Evolutionary conservation across 306 rosid species (phyloP).

Genomic region (Trifolium fragiferum): DNA sequence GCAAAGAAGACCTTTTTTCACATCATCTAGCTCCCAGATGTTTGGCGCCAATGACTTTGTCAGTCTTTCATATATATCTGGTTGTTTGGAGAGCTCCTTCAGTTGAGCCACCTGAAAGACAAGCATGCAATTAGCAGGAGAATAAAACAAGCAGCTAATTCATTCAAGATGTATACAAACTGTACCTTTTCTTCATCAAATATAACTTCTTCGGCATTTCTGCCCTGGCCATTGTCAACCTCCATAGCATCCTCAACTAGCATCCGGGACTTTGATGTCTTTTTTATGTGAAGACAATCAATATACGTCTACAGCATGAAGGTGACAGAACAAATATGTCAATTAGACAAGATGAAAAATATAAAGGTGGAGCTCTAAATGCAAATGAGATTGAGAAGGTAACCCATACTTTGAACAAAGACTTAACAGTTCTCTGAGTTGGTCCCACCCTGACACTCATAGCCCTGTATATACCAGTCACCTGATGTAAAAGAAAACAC

Average conservation of each 20-base stretch:
- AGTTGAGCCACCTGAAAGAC: conserved; percentile 71
- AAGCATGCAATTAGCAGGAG: conserved; percentile 40
- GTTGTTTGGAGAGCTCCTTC: conserved; percentile 78
- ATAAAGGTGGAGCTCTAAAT: conserved; percentile 21
- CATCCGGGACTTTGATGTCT: conserved; percentile 90
- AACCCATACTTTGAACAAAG: conserved; percentile 77
- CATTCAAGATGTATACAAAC: conserved; percentile 12
- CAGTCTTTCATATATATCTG: conserved; percentile 85
- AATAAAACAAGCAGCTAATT: conserved; percentile 29
- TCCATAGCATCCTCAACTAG: conserved; percentile 68
- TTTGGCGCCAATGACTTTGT: conserved; percentile 94
- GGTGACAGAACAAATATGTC: conserved; percentile 27
- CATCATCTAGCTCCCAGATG: conserved; percentile 98
- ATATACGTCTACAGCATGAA: conserved; percentile 74
- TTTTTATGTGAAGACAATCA: conserved; percentile 94
- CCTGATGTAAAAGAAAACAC: conserved; percentile 55
- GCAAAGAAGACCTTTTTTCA: conserved; percentile 96
- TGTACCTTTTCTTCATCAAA: conserved; percentile 74
- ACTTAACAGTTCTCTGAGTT: conserved; percentile 91
- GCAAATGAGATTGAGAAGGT: conserved; percentile 3
- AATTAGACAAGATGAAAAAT: conserved; percentile 30
- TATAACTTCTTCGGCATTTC: conserved; percentile 52
- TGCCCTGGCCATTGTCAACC: conserved; percentile 50
- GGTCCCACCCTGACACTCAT: conserved; percentile 98
- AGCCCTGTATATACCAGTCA: conserved; percentile 94